These are phyloP conservation scores for Fraxinus baroniana DNA, from an alignment of 305 asterid genomes.

Conservation along the genomic window DNA sequence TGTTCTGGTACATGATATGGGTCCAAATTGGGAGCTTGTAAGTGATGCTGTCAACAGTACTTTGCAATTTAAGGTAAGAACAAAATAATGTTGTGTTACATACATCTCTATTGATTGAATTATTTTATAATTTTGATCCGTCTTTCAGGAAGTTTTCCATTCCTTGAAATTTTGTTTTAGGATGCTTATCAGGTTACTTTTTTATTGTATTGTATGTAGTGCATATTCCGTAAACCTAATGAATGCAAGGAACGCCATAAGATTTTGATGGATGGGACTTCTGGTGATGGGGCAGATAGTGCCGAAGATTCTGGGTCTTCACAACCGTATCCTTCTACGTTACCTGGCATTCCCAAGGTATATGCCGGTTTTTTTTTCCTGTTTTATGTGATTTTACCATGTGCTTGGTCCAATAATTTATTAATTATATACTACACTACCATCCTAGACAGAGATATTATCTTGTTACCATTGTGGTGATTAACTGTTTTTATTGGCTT, in stretches of 20 bases:
- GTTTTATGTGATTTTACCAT: neutral
- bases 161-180: neutral
- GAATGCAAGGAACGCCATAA: conserved; percentile 89
- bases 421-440: neutral
- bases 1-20: conserved; percentile 90
- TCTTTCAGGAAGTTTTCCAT: neutral
- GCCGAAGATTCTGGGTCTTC: conserved; percentile 92
- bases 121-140: neutral
- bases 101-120: conserved; percentile 16
- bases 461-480: conserved; percentile 18
- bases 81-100: conserved; percentile 10
- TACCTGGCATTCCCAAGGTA: conserved; percentile 97
- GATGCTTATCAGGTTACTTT: neutral
- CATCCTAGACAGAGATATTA: neutral
- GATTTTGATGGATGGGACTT: conserved; percentile 54
- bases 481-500: conserved; percentile 4
- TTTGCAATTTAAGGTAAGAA: conserved; percentile 77
- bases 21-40: conserved; percentile 95
- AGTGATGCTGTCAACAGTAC: conserved; percentile 86
- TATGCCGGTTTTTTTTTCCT: conserved; percentile 11
- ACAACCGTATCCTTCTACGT: conserved; percentile 78
- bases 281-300: conserved; percentile 89
- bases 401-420: conserved; percentile 9
- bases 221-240: conserved; percentile 72
- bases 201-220: conserved; percentile 42